phyloP scores from a whole-genome alignment of 1,284 basidiomycete species.

The Heterobasidion annosum region DNA sequence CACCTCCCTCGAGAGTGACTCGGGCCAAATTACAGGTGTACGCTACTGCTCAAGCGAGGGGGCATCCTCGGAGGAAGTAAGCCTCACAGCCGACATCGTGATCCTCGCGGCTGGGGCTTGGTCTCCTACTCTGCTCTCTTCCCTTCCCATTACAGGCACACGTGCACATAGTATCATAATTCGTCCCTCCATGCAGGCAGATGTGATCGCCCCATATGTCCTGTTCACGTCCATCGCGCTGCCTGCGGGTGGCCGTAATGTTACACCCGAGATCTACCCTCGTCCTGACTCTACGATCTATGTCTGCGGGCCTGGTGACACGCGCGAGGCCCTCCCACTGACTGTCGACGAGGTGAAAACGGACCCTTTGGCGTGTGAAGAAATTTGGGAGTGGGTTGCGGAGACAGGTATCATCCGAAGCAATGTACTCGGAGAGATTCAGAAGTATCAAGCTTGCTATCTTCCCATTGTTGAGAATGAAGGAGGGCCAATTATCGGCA shows the following conservation, averaged over 20 bases:
- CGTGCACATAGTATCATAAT: slow-evolving; percentile 67
- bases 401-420: slow-evolving; percentile 42
- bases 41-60: slow-evolving; percentile 32
- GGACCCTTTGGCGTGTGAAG: slow-evolving; percentile 43
- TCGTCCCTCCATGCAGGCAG: slow-evolving; percentile 16
- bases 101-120: slow-evolving; percentile 83
- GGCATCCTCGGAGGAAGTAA: slow-evolving; percentile 13
- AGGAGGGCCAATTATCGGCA: slow-evolving; percentile 54
- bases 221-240: slow-evolving; percentile 8
- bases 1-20: slow-evolving; percentile 28
- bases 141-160: slow-evolving; percentile 46
- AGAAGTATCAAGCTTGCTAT: slow-evolving; percentile 60
- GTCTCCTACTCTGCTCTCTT: slow-evolving; percentile 53
- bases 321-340: slow-evolving; percentile 38
- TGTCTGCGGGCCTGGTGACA: slow-evolving; percentile 61
- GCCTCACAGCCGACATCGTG: slow-evolving; percentile 50
- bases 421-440: slow-evolving; percentile 21
- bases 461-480: slow-evolving; percentile 41
- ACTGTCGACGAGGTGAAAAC: slow-evolving; percentile 55
- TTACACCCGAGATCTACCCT: slow-evolving; percentile 61
- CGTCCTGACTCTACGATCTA: slow-evolving; percentile 63
- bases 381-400: slow-evolving; percentile 40
- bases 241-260: slow-evolving; percentile 9
- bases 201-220: slow-evolving; percentile 10
- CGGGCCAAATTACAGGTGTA: slow-evolving; percentile 42